Evolutionary conservation across 805 yeast species (phyloP).

Genomic region (Sungouiozyma ichnusensis): DNA sequence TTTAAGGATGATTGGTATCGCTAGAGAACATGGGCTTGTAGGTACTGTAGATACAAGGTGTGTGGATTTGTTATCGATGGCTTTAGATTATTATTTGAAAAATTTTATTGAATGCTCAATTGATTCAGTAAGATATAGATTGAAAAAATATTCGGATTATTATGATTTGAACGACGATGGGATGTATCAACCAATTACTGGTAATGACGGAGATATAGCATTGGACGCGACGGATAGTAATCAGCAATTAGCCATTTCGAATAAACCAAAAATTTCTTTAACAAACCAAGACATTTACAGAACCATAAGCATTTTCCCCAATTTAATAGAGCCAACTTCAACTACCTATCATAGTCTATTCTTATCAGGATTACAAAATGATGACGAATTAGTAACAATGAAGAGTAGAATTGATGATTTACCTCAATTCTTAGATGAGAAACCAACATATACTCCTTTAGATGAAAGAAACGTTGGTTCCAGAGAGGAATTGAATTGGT

Average conservation of each 20-base stretch:
- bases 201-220: conserved; percentile 8
- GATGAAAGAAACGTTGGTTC: conserved; percentile 40
- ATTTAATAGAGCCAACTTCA: conserved; percentile 45
- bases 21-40: conserved; percentile 81
- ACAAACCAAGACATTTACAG: conserved; percentile 60
- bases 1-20: conserved; percentile 64
- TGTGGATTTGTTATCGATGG: conserved; percentile 67
- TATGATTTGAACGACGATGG: conserved; percentile 27
- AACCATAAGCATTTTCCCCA: conserved; percentile 54
- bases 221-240: conserved; percentile 1
- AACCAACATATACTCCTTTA: conserved; percentile 25
- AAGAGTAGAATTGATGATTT: conserved; percentile 29
- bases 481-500: conserved; percentile 61
- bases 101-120: conserved; percentile 63
- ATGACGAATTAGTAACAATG: conserved; percentile 32
- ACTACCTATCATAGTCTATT: conserved; percentile 48
- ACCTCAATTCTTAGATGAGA: conserved; percentile 23
- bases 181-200: conserved; percentile 15
- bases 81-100: conserved; percentile 72
- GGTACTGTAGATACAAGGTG: conserved; percentile 72
- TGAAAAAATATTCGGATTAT: conserved; percentile 33
- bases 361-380: conserved; percentile 44
- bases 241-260: conserved; percentile 1
- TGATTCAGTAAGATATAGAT: conserved; percentile 57
- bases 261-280: conserved; percentile 24